Conservation (phyloP, 257 asterid genomes). For the Vinca minor region DNA sequence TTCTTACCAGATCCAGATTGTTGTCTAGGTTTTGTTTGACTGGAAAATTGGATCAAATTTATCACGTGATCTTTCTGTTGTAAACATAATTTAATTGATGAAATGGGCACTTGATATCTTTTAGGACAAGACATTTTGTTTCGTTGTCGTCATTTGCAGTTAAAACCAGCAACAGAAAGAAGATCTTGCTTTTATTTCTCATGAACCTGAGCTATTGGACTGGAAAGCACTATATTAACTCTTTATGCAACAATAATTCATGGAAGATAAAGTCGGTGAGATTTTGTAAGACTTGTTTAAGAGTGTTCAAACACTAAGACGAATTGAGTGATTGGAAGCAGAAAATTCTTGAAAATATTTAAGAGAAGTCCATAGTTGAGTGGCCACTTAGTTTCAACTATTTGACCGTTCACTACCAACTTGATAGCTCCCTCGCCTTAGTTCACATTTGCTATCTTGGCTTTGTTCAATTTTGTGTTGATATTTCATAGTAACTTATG, state of each 20-base stretch:
- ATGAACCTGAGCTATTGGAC: neutral
- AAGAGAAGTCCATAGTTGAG: neutral
- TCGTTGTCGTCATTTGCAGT: neutral
- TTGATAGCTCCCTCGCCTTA: too few species aligned
- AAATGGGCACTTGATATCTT: neutral
- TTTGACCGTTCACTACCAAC: neutral
- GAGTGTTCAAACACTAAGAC: neutral
- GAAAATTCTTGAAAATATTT: neutral
- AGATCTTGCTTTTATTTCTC: neutral
- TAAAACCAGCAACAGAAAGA: neutral
- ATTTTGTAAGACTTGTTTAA: neutral
- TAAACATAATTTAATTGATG: neutral
- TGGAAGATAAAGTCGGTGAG: neutral
- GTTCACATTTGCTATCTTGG: neutral
- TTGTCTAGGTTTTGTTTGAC: neutral
- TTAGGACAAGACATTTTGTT: neutral
- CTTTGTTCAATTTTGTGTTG: neutral
- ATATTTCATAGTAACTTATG: neutral
- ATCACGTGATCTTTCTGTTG: neutral
- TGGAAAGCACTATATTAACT: neutral
- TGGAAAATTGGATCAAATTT: neutral
- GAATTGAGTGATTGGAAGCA: neutral
- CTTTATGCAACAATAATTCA: neutral
- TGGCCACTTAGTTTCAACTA: neutral
- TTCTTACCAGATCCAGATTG: neutral